Conservation (phyloP, 306 rosid species). For the Vicia sativa region DNA sequence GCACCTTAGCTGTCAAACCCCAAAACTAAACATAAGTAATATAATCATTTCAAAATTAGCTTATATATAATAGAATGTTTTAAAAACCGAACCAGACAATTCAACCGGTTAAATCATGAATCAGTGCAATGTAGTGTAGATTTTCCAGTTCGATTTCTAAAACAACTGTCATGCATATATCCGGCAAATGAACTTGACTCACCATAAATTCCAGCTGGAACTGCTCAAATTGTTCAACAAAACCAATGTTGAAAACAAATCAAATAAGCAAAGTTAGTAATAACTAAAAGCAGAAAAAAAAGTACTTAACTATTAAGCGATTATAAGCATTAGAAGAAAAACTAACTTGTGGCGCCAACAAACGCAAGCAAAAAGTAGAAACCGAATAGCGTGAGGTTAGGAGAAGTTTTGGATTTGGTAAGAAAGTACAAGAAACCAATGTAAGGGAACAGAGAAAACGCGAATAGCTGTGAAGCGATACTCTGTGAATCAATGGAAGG, state of each 20-base stretch:
- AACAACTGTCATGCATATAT: background rate
- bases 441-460: constrained; percentile 80
- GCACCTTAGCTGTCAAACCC: constrained; percentile 72
- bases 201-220: constrained; percentile 98
- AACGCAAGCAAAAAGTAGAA: constrained; percentile 90
- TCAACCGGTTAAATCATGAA: background rate
- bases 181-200: constrained; percentile 31
- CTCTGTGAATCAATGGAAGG: constrained; percentile 82
- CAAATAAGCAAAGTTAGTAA: constrained; percentile 22
- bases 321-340: background rate
- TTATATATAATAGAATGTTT: background rate
- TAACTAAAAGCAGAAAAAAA: background rate
- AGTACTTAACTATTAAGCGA: background rate
- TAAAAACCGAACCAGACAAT: background rate
- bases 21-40: constrained; percentile 33
- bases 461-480: constrained; percentile 87
- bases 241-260: constrained; percentile 31
- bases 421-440: constrained; percentile 86
- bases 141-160: background rate
- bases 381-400: constrained; percentile 89
- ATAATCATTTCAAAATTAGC: background rate
- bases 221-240: constrained; percentile 45
- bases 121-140: background rate
- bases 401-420: constrained; percentile 86
- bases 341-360: constrained; percentile 93